Evolutionary conservation across 1,284 basidiomycete species (phyloP), one percentile per base, ranked within the genome.

Genomic region (Phlebopus sp.): DNA sequence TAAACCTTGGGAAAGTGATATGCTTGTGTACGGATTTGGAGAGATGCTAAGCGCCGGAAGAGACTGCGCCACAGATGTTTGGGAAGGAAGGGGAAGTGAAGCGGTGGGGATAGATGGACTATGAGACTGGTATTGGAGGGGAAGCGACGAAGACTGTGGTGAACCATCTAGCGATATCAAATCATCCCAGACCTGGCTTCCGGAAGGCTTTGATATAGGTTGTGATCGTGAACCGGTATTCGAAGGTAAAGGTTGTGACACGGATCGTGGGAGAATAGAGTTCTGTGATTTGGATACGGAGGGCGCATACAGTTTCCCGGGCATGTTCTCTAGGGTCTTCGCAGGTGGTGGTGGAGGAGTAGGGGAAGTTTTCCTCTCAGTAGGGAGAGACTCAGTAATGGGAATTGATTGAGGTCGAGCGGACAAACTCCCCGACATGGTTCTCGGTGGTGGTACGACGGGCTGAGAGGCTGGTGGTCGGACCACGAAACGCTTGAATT

Each of bases 401-500:
- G 54, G 50, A 14, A 52, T 49, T 11, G 58, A 51, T 19, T 30
- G 50, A 34, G 46, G 27, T 21, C 50, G 51, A 47, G 43, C 11
- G 18, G 25, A 18, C 36, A 41, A n/a, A 29, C 35, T 27, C 17
- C 41, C 13, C 2, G 71, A 59, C 11, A 66, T 60, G 25, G 76
- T 74, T 49, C 72, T 66, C 29, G 78, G 74, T 27, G 78, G 75
- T 2, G 75, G 70, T 11, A 71, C 67, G 14, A 70, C 70, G 11
- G 75, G 57, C 9, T 72, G 71, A 30, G 69, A 67, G 23, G 50
- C 54, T 50, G 46, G 51, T 37, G 50, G 62, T 55, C 68, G 73
- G 25, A 40, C 69, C 34, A 84, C 57, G 66, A 83, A 90, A 25
- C 76, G 76, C 62, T 78, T 84, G 61, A 79, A 85, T 56, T 90